phyloP scores from a whole-genome alignment of 495 filamentous ascomycete species.

The Daldinia vernicosa region DNA sequence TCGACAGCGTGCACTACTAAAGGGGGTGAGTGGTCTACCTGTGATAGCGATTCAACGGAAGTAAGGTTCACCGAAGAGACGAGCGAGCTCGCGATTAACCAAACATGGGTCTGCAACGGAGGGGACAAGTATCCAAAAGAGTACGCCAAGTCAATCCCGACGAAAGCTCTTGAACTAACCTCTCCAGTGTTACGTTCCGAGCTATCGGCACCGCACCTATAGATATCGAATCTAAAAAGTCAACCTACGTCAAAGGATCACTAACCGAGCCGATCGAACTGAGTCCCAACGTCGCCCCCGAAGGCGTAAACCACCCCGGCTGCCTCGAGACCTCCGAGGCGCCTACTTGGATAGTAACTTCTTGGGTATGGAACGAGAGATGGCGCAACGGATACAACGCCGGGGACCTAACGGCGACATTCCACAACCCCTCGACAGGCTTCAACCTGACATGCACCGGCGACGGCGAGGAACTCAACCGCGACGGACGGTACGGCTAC shows the following conservation, averaged over 20 bases:
- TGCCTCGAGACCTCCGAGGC: constrained; percentile 31
- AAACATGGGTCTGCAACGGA: constrained; percentile 34
- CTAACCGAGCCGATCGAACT: constrained; percentile 33
- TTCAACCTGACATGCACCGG: constrained; percentile 30
- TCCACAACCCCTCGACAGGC: constrained; percentile 27
- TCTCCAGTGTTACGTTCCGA: constrained; percentile 25
- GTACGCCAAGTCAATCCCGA: neutral
- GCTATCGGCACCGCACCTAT: constrained; percentile 22
- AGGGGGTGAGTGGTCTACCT: constrained; percentile 23
- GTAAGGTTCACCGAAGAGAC: constrained; percentile 18
- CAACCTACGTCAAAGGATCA: constrained; percentile 26
- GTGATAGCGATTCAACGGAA: constrained; percentile 16
- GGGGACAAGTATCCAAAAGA: constrained; percentile 21
- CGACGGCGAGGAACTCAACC: constrained; percentile 36
- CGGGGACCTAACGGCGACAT: constrained; percentile 26
- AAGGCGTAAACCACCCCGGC: constrained; percentile 35
- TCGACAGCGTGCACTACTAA: constrained; percentile 10
- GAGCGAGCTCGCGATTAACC: constrained; percentile 25
- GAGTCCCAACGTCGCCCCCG: constrained; percentile 38
- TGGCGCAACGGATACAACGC: constrained; percentile 19
- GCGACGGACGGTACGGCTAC: constrained; percentile 28
- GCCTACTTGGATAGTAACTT: constrained; percentile 33
- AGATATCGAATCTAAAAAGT: constrained; percentile 5
- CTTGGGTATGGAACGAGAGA: constrained; percentile 36
- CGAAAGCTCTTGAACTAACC: neutral